Evolutionary conservation across 257 asterid genomes (phyloP), one percentile per base, ranked within the genome.

Genomic region (Echium plantagineum): DNA sequence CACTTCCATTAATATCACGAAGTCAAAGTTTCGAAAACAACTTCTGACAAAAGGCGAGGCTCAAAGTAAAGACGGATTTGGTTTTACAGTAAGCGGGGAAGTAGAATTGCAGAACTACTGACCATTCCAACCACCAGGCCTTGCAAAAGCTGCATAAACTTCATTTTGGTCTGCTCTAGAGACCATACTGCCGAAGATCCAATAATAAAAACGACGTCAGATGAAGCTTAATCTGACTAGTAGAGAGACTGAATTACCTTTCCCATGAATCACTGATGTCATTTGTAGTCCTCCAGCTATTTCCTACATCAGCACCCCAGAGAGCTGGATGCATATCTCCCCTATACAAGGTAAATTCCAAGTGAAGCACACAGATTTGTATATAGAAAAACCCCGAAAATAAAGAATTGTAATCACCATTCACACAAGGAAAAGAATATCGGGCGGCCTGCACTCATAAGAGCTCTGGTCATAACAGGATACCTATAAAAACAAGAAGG

Each of bases 71-170:
- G 9, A 7, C 6, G 38, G 38, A 7, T 31, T 31, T 31, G 6
- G 21, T 58, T 59, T 59, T 57, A 61, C 60, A 49, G 20, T 3
- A 20, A 21, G 54, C 1, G 7, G 15, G 24, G 15, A 52, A 21
- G 56, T n/a, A 19, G 17, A 52, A 51, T 52, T 21, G 18, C 35
- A 42, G 6, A 52, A 52, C 70, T 19, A 74, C 95, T 65, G 69
- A 89, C 95, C 97, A 46, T 90, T 90, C 97, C 97, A 90, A 68
- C 97, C 96, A 59, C 97, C 97, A 2, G 96, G 95, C 69, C 89
- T 80, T 9, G 96, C 96, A 64, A 59, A 60, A 0, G 74, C 90
- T n/a, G 97, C 94, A 57, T 85, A 87, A 28, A 90, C 94, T 78
- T 87, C 97, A 48, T 87, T 90, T 78, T 83, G 77, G 57, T 90